Evolutionary conservation across 805 yeast genomes (phyloP), one percentile per base, ranked within the genome.

Genomic region (Wickerhamomyces queroliae): DNA sequence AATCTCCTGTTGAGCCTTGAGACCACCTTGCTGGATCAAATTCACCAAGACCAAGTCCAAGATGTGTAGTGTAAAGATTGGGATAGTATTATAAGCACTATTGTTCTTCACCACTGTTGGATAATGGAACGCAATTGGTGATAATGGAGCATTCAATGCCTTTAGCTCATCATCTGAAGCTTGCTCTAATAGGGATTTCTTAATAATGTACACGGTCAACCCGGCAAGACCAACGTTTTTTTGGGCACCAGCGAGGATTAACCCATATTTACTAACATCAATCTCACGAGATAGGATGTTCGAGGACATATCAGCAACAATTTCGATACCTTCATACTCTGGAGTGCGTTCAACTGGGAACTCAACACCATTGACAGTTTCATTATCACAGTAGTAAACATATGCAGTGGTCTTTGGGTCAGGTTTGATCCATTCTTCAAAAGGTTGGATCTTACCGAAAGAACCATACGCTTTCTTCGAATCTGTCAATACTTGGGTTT

Each of bases 221-320:
- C 99, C 99, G 9, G 99, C 97, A 56, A 93, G 69, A 40, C 99
- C 99, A 57, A 93, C 88, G 62, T 93, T 93, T 66, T 93, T 93
- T 66, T 93, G 99, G 21, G 98, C 99, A 46, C 99, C 99, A 16
- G 96, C 99, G 77, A 90, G 80, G 45, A 93, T 81, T 21, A 89
- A 67, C 37, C 96, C 98, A 57, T 77, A 91, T 62, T 86, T 81
- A 40, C 85, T 67, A 31, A 93, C 83, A 53, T 91, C 96, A 36
- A 93, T 62, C 48, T 74, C 67, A 49, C 84, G 81, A 18, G 96
- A 86, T 49, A 93, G 69, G 56, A 93, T 83, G 62, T 91, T 88
- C 34, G 97, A 90, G 2, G 97, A 90, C 82, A 91, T 80, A 61
- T 93, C 99, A 21, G 95, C 91, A 13, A 89, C 96, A 43, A 91